Conservation (phyloP, 805 yeast species). For the Schizosaccharomyces japonicus region DNA sequence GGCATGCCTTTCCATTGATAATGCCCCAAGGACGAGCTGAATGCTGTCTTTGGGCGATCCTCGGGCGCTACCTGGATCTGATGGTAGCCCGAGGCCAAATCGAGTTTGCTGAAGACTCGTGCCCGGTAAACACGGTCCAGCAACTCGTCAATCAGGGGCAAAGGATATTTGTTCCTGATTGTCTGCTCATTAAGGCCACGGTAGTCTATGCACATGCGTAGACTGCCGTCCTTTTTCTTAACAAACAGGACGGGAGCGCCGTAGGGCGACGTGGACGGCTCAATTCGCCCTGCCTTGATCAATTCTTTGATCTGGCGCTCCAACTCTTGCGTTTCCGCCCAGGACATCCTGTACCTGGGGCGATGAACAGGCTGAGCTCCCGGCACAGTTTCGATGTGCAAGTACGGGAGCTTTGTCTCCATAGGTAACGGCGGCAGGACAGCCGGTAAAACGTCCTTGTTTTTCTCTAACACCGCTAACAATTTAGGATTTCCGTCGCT, state of each 20-base stretch:
- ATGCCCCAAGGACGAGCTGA: background rate
- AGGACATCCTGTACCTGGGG: background rate
- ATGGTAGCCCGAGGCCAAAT: conserved; percentile 11
- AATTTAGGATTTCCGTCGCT: too few species aligned
- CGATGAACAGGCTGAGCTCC: too few species aligned
- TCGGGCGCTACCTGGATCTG: conserved; percentile 4
- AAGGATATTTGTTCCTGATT: conserved; percentile 8
- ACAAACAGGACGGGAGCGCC: conserved; percentile 10
- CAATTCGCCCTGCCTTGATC: conserved; percentile 5
- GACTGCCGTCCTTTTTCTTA: conserved; percentile 9
- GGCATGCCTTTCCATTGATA: conserved; percentile 14
- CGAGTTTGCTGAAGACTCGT: conserved; percentile 10
- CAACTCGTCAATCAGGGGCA: conserved; percentile 9
- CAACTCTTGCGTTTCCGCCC: background rate
- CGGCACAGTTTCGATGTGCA: too few species aligned
- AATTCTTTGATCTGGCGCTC: background rate
- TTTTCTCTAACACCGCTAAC: too few species aligned
- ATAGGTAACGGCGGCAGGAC: too few species aligned
- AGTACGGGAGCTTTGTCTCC: too few species aligned
- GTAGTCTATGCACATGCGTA: conserved; percentile 11
- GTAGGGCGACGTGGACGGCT: background rate
- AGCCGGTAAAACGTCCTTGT: too few species aligned
- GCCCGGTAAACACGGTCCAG: conserved; percentile 8
- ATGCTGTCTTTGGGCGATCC: conserved; percentile 1
- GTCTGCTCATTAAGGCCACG: conserved; percentile 10